Conservation (phyloP, 352 stramenopile species). For the Peronospora belbahrii region DNA sequence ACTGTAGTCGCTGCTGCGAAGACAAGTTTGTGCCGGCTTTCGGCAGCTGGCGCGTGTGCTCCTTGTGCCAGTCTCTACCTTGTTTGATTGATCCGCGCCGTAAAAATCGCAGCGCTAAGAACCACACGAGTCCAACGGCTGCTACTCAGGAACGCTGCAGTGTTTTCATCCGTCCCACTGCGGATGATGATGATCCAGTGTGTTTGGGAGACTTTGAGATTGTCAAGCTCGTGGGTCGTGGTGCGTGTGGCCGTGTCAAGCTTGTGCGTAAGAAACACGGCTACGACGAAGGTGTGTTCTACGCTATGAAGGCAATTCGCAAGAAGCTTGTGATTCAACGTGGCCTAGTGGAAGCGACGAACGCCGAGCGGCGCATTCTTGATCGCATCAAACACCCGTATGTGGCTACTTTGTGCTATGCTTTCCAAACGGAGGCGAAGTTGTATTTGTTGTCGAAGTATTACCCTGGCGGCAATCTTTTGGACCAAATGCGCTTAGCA, state of each 20-base stretch:
- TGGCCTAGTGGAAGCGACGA: constrained; percentile 87
- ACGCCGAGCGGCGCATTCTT: constrained; percentile 85
- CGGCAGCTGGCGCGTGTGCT: constrained; percentile 72
- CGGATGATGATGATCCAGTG: constrained; percentile 47
- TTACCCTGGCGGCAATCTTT: constrained; percentile 93
- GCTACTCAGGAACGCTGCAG: constrained; percentile 43
- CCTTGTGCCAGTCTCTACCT: constrained; percentile 65
- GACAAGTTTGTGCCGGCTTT: constrained; percentile 80
- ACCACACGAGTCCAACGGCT: constrained; percentile 48
- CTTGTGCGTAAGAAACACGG: constrained; percentile 85
- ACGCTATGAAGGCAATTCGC: constrained; percentile 83
- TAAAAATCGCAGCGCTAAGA: constrained; percentile 61
- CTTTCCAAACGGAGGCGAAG: constrained; percentile 87
- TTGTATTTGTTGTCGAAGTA: constrained; percentile 91
- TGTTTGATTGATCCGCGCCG: constrained; percentile 73
- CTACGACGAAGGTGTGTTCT: constrained; percentile 70
- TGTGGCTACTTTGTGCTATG: constrained; percentile 91
- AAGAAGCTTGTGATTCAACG: constrained; percentile 86
- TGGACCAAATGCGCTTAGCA: constrained; percentile 87
- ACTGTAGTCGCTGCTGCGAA: constrained; percentile 77
- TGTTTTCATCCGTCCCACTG: constrained; percentile 68
- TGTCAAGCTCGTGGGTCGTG: constrained; percentile 95
- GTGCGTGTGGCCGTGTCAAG: constrained; percentile 80
- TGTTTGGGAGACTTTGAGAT: constrained; percentile 93
- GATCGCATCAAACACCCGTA: constrained; percentile 94